Conservation (phyloP, 176 grass and related monocot species). For the Puya raimondii region DNA sequence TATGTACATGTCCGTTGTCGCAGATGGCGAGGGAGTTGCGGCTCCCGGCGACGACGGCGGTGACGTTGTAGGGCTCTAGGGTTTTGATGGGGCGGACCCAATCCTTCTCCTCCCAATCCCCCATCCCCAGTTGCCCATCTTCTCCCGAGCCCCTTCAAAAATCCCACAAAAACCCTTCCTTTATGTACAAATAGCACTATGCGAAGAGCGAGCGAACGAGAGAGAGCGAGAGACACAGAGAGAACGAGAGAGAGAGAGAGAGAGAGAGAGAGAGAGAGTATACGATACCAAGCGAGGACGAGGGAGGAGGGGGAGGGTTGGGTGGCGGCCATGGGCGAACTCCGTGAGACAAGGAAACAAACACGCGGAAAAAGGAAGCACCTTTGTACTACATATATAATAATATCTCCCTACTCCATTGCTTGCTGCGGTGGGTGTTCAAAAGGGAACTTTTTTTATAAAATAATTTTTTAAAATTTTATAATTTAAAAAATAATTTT, state of each 20-base stretch:
- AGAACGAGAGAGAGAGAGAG: background rate
- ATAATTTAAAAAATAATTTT: no score
- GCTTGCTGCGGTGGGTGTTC: no score
- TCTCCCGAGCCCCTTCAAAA: conserved; percentile 70
- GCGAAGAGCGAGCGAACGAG: conserved; percentile 8
- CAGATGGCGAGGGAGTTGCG: conserved; percentile 98
- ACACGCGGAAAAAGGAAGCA: no score
- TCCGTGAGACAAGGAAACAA: background rate
- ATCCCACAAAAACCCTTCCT: background rate
- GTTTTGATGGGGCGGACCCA: conserved; percentile 34
- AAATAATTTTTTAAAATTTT: no score
- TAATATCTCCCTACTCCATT: no score
- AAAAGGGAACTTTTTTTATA: no score
- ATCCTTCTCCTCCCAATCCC: conserved; percentile 59
- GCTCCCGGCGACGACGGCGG: conserved; percentile 73
- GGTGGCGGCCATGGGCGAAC: background rate
- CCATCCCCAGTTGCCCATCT: conserved; percentile 89
- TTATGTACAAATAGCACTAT: background rate
- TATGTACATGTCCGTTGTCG: conserved; percentile 45
- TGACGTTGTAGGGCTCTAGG: conserved; percentile 42
- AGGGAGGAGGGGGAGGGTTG: conserved; percentile 17
- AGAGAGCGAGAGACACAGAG: background rate
- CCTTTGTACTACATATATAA: no score
- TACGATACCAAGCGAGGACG: conserved; percentile 57
- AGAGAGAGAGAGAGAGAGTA: background rate